These are phyloP conservation scores for Colletotrichum noveboracense DNA, from an alignment of 2,329 filamentous ascomycete species.

Conservation along the genomic window DNA sequence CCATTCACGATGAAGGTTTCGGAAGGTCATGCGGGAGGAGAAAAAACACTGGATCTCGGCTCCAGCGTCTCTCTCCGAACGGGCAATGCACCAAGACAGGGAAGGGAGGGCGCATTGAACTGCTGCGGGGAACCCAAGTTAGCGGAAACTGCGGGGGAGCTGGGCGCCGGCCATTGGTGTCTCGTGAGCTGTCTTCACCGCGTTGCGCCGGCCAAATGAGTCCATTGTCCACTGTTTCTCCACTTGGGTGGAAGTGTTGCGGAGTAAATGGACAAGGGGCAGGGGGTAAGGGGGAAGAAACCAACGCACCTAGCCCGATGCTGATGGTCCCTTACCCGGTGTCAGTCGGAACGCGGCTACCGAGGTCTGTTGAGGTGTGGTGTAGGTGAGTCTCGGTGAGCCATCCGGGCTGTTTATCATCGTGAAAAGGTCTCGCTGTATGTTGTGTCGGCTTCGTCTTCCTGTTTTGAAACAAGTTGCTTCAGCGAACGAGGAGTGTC, in stretches of 20 bases:
- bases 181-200: neutral
- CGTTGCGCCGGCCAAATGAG: neutral
- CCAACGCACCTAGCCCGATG: neutral
- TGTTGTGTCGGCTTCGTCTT: neutral
- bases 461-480: neutral
- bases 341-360: neutral
- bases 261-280: neutral
- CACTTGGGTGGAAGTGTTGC: neutral
- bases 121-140: slow-evolving; percentile 13
- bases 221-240: neutral
- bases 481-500: neutral
- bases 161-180: neutral
- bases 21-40: slow-evolving; percentile 6
- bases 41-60: neutral
- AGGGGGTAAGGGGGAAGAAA: neutral
- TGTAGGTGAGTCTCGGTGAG: neutral
- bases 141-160: slow-evolving; percentile 8
- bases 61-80: neutral
- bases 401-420: neutral
- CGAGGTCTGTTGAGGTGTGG: neutral
- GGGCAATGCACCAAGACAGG: neutral
- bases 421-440: rapidly evolving
- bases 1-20: neutral
- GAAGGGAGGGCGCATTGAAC: neutral
- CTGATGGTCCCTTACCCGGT: neutral